These are phyloP conservation scores for Collybia sp. DNA, from an alignment of 768 basidiomycete species.

Conservation along the genomic window DNA sequence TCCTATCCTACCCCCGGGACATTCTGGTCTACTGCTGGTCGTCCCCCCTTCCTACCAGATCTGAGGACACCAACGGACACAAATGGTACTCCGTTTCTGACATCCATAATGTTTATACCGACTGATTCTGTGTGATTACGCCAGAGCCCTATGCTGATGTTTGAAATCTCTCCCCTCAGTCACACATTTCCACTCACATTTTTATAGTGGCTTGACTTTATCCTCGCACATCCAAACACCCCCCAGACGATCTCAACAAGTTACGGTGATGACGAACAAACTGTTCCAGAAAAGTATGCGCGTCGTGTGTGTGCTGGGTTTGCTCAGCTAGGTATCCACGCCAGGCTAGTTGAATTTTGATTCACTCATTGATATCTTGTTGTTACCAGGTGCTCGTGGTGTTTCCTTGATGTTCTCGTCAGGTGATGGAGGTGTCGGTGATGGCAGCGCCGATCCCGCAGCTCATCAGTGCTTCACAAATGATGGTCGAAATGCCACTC, in stretches of 20 bases:
- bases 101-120: slow-evolving; percentile 9
- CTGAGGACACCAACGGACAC: slow-evolving; percentile 26
- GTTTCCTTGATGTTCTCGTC: slow-evolving; percentile 49
- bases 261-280: slow-evolving; percentile 67
- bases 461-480: slow-evolving; percentile 44
- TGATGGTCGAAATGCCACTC: slow-evolving; percentile 35
- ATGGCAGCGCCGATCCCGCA: slow-evolving; percentile 35
- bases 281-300: slow-evolving; percentile 41
- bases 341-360: background rate
- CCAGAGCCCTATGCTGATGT: slow-evolving; percentile 21
- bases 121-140: slow-evolving; percentile 15
- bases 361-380: background rate
- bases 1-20: slow-evolving; percentile 54
- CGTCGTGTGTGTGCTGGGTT: slow-evolving; percentile 42
- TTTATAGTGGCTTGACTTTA: slow-evolving; percentile 46
- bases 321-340: slow-evolving; percentile 40
- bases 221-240: slow-evolving; percentile 36
- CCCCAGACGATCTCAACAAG: slow-evolving; percentile 63
- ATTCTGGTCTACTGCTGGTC: slow-evolving; percentile 60
- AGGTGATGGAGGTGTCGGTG: slow-evolving; percentile 57
- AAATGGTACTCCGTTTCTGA: slow-evolving; percentile 25
- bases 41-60: slow-evolving; percentile 54
- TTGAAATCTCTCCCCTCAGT: too few species aligned
- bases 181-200: too few species aligned
- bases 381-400: slow-evolving; percentile 42